A percentile compares a stretch with the other conserved stretches of the same genome.
These are phyloP conservation scores for Calonectria naviculata DNA, from an alignment of 2,329 filamentous ascomycete genomes.

Conservation along the genomic window DNA sequence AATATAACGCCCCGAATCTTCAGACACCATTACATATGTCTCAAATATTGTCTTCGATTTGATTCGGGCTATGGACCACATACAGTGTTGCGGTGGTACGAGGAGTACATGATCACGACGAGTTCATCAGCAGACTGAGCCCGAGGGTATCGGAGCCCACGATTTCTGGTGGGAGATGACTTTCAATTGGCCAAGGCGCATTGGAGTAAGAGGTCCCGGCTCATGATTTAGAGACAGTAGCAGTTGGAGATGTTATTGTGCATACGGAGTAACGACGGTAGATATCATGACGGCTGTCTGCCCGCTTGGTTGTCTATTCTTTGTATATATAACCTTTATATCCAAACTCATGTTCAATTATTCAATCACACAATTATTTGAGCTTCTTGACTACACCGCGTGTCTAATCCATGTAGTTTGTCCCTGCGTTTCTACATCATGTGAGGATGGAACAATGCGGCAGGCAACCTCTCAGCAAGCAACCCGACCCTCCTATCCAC, in stretches of 20 bases:
- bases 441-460: background rate
- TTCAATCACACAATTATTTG: background rate
- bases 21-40: background rate
- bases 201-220: constrained; percentile 13
- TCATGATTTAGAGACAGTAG: constrained; percentile 15
- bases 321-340: constrained; percentile 2
- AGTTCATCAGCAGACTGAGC: background rate
- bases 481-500: background rate
- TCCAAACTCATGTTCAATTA: background rate
- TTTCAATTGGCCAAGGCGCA: constrained; percentile 13
- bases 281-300: constrained; percentile 6
- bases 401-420: background rate
- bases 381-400: background rate
- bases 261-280: constrained; percentile 13
- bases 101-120: background rate
- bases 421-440: background rate
- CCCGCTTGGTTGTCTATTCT: background rate
- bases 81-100: background rate
- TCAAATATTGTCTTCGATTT: constrained; percentile 9
- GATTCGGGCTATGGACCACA: background rate
- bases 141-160: background rate
- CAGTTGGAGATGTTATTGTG: background rate
- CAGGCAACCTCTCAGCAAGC: background rate
- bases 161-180: background rate
- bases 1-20: background rate